These are phyloP conservation scores for Camelina sativa DNA, from an alignment of 345 rosid genomes.

Conservation along the genomic window DNA sequence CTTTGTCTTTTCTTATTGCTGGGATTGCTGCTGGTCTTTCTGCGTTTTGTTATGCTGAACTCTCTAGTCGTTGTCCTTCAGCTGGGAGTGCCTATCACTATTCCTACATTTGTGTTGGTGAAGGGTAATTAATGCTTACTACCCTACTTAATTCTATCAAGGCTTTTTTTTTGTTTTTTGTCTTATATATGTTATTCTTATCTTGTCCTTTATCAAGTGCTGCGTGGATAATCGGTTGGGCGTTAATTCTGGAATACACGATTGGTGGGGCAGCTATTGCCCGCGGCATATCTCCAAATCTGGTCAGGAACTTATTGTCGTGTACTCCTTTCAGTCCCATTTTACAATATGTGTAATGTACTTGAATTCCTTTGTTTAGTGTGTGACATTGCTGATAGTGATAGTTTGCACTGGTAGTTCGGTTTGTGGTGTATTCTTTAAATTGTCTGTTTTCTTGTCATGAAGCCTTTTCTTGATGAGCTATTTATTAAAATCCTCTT, in stretches of 20 bases:
- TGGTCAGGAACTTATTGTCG: constrained; percentile 49
- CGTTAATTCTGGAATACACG: constrained; percentile 87
- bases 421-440: background rate
- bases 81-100: constrained; percentile 99
- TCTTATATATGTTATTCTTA: background rate
- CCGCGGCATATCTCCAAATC: constrained; percentile 91
- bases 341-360: background rate
- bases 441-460: constrained; percentile 15
- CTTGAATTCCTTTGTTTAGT: background rate
- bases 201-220: constrained; percentile 49
- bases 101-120: constrained; percentile 94
- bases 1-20: constrained; percentile 89
- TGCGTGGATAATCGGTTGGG: constrained; percentile 99
- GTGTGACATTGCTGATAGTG: constrained; percentile 10
- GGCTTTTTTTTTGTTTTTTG: no score
- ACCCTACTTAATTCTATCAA: no score
- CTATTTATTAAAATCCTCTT: background rate
- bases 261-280: constrained; percentile 98
- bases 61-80: constrained; percentile 95
- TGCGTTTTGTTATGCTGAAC: constrained; percentile 97
- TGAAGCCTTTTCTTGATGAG: background rate
- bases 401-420: background rate
- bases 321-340: background rate
- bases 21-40: constrained; percentile 95
- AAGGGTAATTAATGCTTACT: constrained; percentile 57